These are phyloP conservation scores for Diaporthe helianthi DNA, from an alignment of 2,329 filamentous ascomycete genomes.

Conservation along the genomic window DNA sequence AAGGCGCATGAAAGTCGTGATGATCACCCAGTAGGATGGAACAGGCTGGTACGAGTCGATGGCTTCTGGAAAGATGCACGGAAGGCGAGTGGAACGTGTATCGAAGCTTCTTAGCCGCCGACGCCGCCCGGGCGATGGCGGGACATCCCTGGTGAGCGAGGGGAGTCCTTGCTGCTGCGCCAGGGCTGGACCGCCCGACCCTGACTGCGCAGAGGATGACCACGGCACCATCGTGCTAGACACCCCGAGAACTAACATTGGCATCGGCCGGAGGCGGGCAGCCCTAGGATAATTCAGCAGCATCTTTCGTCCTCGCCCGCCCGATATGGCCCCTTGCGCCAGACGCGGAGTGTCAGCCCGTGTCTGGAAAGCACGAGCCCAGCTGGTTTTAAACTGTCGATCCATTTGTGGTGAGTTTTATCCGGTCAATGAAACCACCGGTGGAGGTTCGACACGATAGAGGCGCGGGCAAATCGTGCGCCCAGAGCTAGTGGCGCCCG, in stretches of 20 bases:
- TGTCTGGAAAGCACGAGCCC: neutral
- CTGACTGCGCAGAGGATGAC: neutral
- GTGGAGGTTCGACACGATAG: neutral
- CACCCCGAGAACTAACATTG: neutral
- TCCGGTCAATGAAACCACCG: neutral
- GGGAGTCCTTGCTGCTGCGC: neutral
- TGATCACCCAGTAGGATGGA: neutral
- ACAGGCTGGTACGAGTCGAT: neutral
- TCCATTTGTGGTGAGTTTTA: constrained; percentile 12
- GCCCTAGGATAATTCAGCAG: neutral
- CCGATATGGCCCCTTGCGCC: neutral
- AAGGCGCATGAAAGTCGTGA: constrained; percentile 6
- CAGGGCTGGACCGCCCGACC: constrained; percentile 5
- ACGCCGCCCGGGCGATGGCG: neutral
- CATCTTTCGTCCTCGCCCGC: neutral
- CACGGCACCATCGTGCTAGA: constrained; percentile 6
- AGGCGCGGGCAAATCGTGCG: neutral
- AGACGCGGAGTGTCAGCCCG: neutral
- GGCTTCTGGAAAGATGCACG: constrained; percentile 27
- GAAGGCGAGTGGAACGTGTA: constrained; percentile 1
- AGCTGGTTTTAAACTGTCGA: neutral
- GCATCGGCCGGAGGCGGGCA: neutral
- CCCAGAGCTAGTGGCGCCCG: constrained; percentile 5
- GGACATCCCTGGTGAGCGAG: neutral
- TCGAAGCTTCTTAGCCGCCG: constrained; percentile 10